These are phyloP conservation scores for Trebouxia gelatinosa DNA, from an alignment of 163 green algal species.

Conservation along the genomic window DNA sequence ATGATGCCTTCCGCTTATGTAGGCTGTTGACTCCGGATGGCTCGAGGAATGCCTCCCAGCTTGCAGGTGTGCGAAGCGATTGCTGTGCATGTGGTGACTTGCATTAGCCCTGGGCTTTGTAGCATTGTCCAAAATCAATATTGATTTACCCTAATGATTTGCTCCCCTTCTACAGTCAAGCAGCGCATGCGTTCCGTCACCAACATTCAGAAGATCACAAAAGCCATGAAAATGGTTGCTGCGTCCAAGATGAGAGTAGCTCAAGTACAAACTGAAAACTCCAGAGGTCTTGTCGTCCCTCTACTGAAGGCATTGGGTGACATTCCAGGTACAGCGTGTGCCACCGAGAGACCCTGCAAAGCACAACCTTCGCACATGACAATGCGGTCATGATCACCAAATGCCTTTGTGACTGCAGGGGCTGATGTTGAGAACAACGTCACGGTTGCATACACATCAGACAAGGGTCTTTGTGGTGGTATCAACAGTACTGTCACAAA, in stretches of 20 bases:
- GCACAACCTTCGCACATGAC: no score
- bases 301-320: conserved; percentile 91
- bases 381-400: no score
- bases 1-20: no score
- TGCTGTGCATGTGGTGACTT: background rate
- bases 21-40: background rate
- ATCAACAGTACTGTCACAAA: conserved; percentile 97
- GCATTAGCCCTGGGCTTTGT: background rate
- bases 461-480: conserved; percentile 96
- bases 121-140: background rate
- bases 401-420: conserved; percentile 47
- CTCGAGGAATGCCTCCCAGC: conserved; percentile 63
- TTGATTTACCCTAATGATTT: background rate
- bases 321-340: conserved; percentile 79
- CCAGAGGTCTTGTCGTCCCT: conserved; percentile 81
- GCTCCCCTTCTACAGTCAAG: conserved; percentile 76
- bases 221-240: conserved; percentile 99
- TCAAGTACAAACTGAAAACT: conserved; percentile 80
- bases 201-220: conserved; percentile 99
- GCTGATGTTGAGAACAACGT: conserved; percentile 76
- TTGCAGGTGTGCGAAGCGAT: conserved; percentile 51
- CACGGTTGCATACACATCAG: conserved; percentile 86
- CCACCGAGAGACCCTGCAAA: no score
- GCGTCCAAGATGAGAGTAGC: conserved; percentile 98
- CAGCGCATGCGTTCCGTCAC: conserved; percentile 95